phyloP scores from a whole-genome alignment of 2,329 filamentous ascomycete genomes.

The Ustulina deusta region DNA sequence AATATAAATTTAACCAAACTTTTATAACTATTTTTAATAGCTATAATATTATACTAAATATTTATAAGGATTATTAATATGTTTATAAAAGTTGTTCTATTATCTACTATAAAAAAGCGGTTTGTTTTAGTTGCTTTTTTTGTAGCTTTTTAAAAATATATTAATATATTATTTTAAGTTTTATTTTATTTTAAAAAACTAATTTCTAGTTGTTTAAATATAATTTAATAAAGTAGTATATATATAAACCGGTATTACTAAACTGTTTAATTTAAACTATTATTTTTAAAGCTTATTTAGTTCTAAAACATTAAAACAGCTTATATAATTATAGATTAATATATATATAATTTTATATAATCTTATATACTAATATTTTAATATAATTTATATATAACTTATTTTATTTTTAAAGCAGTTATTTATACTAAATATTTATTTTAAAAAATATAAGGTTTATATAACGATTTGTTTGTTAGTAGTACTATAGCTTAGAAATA shows the following conservation, averaged over 20 bases:
- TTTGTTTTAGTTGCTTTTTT: no score
- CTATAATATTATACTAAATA: no score
- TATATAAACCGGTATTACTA: not conserved
- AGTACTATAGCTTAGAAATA: not conserved
- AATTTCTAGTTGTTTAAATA: no score
- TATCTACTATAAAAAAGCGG: no score
- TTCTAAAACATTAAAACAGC: not conserved
- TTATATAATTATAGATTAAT: not conserved
- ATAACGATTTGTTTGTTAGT: not conserved
- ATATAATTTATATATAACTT: not conserved
- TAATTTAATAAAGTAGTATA: no score
- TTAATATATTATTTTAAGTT: no score
- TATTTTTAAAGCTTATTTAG: not conserved
- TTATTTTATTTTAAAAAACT: no score
- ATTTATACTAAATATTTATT: not conserved
- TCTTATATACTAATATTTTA: not conserved
- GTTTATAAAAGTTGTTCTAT: no score
- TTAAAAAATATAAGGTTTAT: not conserved
- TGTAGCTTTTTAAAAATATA: no score
- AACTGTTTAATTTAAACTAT: not conserved
- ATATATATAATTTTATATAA: not conserved
- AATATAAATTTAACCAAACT: no score
- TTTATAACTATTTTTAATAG: no score
- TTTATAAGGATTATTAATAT: no score
- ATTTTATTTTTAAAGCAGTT: not conserved